phyloP scores from a whole-genome alignment of 306 rosid genomes.

The Castanea crenata region DNA sequence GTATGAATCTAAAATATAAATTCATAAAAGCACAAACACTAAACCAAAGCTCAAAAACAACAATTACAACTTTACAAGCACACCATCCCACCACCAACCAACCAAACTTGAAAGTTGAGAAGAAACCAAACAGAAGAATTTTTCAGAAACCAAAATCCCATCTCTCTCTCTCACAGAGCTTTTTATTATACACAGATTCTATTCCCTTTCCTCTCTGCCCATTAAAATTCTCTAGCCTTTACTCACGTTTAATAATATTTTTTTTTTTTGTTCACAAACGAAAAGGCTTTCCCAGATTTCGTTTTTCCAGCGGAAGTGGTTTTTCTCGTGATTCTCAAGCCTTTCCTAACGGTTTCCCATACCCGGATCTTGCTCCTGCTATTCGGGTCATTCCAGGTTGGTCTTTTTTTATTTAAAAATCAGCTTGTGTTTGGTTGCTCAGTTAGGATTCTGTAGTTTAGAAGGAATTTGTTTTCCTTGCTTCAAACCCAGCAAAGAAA shows the following conservation, averaged over 20 bases:
- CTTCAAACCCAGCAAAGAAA: neutral
- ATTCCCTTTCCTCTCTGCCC: neutral
- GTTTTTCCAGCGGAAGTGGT: conserved; percentile 1
- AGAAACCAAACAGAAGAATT: too few relatives aligned
- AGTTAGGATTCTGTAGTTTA: neutral
- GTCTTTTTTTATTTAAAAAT: neutral
- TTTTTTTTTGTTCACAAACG: neutral
- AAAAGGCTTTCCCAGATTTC: conserved; percentile 21
- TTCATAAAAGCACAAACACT: too few relatives aligned
- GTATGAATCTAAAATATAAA: too few relatives aligned
- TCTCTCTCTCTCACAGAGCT: too few relatives aligned
- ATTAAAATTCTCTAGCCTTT: conserved; percentile 5
- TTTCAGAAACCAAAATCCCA: too few relatives aligned
- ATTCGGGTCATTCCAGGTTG: conserved; percentile 30
- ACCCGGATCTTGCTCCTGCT: conserved; percentile 55
- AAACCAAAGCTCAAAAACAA: too few relatives aligned
- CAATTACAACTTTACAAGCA: too few relatives aligned
- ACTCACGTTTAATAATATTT: neutral
- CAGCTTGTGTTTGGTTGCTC: neutral
- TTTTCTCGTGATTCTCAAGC: conserved; percentile 31
- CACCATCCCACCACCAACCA: too few relatives aligned
- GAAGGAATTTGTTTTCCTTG: neutral
- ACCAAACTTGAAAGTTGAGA: too few relatives aligned
- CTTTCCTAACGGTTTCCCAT: conserved; percentile 1
- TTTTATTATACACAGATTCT: neutral